phyloP scores from a whole-genome alignment of 2,329 filamentous ascomycete species.

The Trichoderma citrinoviride region DNA sequence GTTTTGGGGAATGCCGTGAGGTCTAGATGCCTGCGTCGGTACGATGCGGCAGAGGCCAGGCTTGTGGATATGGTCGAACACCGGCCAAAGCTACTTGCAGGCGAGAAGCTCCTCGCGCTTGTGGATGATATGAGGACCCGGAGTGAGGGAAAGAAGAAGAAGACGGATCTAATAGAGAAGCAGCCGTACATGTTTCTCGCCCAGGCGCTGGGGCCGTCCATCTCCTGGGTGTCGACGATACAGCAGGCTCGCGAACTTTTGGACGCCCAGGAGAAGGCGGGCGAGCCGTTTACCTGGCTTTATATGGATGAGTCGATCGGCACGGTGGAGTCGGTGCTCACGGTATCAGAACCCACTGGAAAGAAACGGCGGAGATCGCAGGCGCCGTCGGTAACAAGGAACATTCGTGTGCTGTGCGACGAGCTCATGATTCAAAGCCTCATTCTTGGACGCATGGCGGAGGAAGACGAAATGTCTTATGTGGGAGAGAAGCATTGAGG shows the following conservation, averaged over 20 bases:
- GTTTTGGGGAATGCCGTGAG: constrained; percentile 74
- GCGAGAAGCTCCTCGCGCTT: constrained; percentile 69
- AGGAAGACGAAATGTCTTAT: constrained; percentile 49
- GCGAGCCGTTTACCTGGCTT: constrained; percentile 67
- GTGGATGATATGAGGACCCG: constrained; percentile 55
- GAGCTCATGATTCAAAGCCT: constrained; percentile 91
- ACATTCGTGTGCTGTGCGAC: constrained; percentile 69
- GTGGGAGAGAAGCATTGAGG: constrained; percentile 13
- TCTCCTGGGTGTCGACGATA: constrained; percentile 64
- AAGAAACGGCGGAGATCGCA: constrained; percentile 44
- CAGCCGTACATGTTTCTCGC: constrained; percentile 78
- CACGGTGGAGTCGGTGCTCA: constrained; percentile 51
- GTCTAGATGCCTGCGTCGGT: constrained; percentile 66
- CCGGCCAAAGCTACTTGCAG: constrained; percentile 62
- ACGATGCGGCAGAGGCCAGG: constrained; percentile 54
- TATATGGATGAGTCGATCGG: constrained; percentile 69
- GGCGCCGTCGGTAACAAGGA: constrained; percentile 40
- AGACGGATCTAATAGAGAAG: constrained; percentile 37
- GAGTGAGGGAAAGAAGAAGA: constrained; percentile 52
- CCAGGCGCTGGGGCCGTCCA: constrained; percentile 69
- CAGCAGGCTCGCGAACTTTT: constrained; percentile 63
- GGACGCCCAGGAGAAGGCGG: constrained; percentile 46
- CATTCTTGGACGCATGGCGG: constrained; percentile 77
- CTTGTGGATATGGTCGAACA: constrained; percentile 56
- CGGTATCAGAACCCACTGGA: constrained; percentile 28